Evolutionary conservation across 495 filamentous ascomycete genomes (phyloP).

Genomic region (Penicillium coprophilum): DNA sequence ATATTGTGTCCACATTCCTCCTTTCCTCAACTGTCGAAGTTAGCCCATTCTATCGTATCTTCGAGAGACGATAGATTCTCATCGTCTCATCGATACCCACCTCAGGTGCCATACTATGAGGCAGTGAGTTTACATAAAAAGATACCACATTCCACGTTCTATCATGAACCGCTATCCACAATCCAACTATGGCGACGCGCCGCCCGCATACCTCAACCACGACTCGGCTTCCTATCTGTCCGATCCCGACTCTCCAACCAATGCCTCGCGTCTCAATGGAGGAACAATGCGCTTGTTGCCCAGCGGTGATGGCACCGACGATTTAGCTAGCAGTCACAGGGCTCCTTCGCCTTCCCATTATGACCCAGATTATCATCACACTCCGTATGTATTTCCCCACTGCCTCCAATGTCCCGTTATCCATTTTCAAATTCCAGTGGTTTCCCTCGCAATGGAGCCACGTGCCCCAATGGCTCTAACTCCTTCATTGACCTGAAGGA

Average conservation of each 20-base stretch:
- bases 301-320: slow-evolving; percentile 41
- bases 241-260: slow-evolving; percentile 32
- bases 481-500: slow-evolving; percentile 18
- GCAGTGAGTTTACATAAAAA: slow-evolving; percentile 16
- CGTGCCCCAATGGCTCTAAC: slow-evolving; percentile 8
- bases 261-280: slow-evolving; percentile 35
- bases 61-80: background rate
- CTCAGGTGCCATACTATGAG: slow-evolving; percentile 29
- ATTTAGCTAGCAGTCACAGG: slow-evolving; percentile 24
- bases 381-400: slow-evolving; percentile 42
- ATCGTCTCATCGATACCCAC: slow-evolving; percentile 5
- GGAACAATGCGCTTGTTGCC: slow-evolving; percentile 63
- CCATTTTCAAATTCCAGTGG: slow-evolving; percentile 26
- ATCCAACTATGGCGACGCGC: slow-evolving; percentile 41
- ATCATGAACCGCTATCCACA: slow-evolving; percentile 38
- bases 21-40: slow-evolving; percentile 10
- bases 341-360: slow-evolving; percentile 20
- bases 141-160: slow-evolving; percentile 21
- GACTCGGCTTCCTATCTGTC: slow-evolving; percentile 35
- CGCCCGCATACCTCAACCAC: slow-evolving; percentile 40
- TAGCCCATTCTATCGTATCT: slow-evolving; percentile 4
- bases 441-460: slow-evolving; percentile 15
- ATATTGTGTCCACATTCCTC: slow-evolving; percentile 1
- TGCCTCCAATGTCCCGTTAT: slow-evolving; percentile 10
- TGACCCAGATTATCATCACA: slow-evolving; percentile 27